Conservation (phyloP, 2,329 filamentous ascomycete genomes). For the Botrytis cinerea region DNA sequence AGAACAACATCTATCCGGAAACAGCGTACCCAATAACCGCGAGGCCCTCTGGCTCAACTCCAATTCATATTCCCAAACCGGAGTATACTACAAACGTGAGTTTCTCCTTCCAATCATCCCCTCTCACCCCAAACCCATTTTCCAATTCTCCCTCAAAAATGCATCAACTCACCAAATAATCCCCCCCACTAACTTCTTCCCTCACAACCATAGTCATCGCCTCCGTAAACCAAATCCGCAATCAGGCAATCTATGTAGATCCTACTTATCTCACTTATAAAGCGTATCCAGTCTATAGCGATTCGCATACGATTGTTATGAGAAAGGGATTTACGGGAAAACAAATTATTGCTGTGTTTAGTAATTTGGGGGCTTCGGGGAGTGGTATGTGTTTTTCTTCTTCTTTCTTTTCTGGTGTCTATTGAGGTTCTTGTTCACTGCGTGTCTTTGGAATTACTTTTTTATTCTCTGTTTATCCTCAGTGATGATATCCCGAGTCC, state of each 20-base stretch:
- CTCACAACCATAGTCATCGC: constrained; percentile 37
- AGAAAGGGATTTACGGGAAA: constrained; percentile 34
- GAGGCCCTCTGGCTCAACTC: constrained; percentile 49
- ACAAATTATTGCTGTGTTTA: constrained; percentile 43
- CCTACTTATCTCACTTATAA: constrained; percentile 35
- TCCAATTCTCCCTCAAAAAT: background rate
- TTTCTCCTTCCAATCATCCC: background rate
- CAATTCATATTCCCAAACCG: constrained; percentile 43
- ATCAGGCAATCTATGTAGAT: constrained; percentile 36
- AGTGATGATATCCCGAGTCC: accelerated
- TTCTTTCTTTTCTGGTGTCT: no score
- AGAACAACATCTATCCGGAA: constrained; percentile 52
- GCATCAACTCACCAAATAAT: background rate
- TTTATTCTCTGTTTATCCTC: accelerated
- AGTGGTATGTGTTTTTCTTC: background rate
- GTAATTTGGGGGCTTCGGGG: constrained; percentile 44
- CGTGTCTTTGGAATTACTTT: background rate
- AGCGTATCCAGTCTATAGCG: constrained; percentile 36
- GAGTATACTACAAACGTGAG: constrained; percentile 43
- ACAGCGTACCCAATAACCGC: constrained; percentile 45
- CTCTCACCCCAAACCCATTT: no score
- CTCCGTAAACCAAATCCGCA: constrained; percentile 35
- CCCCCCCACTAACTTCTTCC: background rate
- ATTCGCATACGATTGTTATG: constrained; percentile 37
- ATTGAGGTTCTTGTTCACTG: background rate